Base-by-base conservation (phyloP, 2,329 filamentous ascomycete species). In the Saccharata proteae region DNA sequence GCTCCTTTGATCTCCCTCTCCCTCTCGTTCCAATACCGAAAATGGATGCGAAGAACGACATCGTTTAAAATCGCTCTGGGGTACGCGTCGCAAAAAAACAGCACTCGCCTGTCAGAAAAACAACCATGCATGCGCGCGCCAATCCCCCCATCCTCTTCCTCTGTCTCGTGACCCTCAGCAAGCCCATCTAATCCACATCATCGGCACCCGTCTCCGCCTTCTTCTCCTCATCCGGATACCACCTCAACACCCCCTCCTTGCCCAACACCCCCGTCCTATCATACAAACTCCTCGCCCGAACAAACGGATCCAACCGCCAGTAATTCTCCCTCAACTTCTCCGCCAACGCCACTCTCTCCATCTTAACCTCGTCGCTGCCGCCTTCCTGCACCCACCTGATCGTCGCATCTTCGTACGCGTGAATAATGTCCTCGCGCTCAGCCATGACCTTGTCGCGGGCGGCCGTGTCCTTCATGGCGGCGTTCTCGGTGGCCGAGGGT, bases 281-380 rank as follows among this genome's bases (percentile, higher is more conserved):
- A 45, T 93, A 94, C 38, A 83, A 58, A n/a, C 77, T 80, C 46
- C 78, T 69, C 9, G 86, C 83, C 22, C 90, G 68, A 17, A 96
- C 53, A 52, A 88, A 93, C 0, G 84, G 84, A 58, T 98, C 90
- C 31, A 94, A 56, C 22, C 69, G 67, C 88, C 90, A 98, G 60
- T 96, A 98, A 43, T 81, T 81, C 28, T 69, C 65, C 38, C 67
- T 67, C 43, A 96, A 50, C 39, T 70, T 59, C 30, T 65, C 65
- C 2, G 80, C 77, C 16, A 90, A 47, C 3, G 61, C 57, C 21
- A 72, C 62, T 34, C 84, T 65, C 52, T 72, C 69, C 28, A 61
- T 58, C 49, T 72, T 69, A 24, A 55, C 50, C 29, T 60, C 43
- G 16, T 29, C 34, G 35, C 43, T 16, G 29, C 44, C 35, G 35